Conservation (phyloP, 2,329 filamentous ascomycete species). For the Neofusicoccum laricinum region DNA sequence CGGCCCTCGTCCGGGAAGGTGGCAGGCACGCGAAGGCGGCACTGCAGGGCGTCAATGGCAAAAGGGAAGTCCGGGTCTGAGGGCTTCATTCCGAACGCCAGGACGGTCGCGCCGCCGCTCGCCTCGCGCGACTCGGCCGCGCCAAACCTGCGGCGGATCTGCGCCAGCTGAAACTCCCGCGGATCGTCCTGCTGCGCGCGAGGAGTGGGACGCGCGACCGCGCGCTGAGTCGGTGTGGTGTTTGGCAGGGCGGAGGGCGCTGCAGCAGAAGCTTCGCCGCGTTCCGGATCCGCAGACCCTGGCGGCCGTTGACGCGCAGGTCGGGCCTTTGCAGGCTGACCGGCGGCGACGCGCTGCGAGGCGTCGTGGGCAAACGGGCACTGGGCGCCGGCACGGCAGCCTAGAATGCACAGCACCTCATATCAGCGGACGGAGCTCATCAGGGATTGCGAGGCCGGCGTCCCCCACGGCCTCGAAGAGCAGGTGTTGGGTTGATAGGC, state of each 20-base stretch:
- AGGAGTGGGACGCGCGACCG: constrained; percentile 65
- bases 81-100: constrained; percentile 65
- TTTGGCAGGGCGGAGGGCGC: constrained; percentile 17
- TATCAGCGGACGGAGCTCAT: neutral
- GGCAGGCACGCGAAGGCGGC: constrained; percentile 62
- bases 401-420: constrained; percentile 26
- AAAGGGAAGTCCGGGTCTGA: constrained; percentile 85
- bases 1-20: constrained; percentile 57
- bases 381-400: constrained; percentile 51
- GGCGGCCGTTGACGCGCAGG: constrained; percentile 7
- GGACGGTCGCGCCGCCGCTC: constrained; percentile 53
- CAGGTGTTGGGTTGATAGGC: neutral
- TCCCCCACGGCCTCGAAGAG: neutral
- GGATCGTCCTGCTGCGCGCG: constrained; percentile 64
- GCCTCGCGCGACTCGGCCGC: constrained; percentile 44
- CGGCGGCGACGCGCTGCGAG: constrained; percentile 13
- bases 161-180: constrained; percentile 70
- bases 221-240: constrained; percentile 34
- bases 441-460: neutral
- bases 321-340: neutral
- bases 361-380: constrained; percentile 52
- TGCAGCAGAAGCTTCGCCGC: constrained; percentile 9
- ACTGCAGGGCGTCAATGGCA: constrained; percentile 67
- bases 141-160: constrained; percentile 66
- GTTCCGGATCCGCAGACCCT: constrained; percentile 16